phyloP scores from a whole-genome alignment of 2,329 filamentous ascomycete genomes.

The Onygena corvina region DNA sequence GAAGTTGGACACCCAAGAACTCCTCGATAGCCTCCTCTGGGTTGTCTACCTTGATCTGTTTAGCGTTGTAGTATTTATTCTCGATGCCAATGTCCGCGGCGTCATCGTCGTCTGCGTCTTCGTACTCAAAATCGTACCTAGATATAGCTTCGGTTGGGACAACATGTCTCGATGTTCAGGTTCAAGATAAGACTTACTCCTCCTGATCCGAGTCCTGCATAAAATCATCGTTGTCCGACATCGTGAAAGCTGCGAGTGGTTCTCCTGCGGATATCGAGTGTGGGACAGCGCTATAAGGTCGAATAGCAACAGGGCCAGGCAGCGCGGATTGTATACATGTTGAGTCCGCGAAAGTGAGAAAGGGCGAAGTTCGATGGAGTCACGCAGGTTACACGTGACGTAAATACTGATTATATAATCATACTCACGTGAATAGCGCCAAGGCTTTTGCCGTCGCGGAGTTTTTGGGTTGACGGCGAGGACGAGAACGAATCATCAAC shows the following conservation, averaged over 20 bases:
- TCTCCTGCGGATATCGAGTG: too few species aligned
- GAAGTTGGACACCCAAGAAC: slow-evolving; percentile 72
- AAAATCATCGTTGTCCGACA: slow-evolving; percentile 80
- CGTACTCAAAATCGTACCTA: slow-evolving; percentile 93
- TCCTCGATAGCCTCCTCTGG: slow-evolving; percentile 82
- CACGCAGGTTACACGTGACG: too few species aligned
- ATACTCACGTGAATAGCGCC: too few species aligned
- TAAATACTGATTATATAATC: too few species aligned
- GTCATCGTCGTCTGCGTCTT: slow-evolving; percentile 83
- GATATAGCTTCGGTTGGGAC: background rate
- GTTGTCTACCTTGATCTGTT: slow-evolving; percentile 81
- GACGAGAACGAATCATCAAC: background rate
- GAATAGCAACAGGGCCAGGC: too few species aligned
- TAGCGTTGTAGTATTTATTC: slow-evolving; percentile 99
- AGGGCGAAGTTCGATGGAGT: too few species aligned
- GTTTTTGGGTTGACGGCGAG: background rate
- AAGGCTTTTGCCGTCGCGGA: too few species aligned
- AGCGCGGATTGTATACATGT: too few species aligned
- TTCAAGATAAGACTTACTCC: slow-evolving; percentile 45
- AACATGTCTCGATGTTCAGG: background rate
- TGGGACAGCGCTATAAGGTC: too few species aligned
- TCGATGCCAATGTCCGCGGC: slow-evolving; percentile 87
- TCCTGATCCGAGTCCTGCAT: slow-evolving; percentile 87
- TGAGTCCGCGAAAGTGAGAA: too few species aligned
- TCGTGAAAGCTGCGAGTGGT: slow-evolving; percentile 25